A percentile compares a stretch with the other conserved stretches of the same genome.
These are phyloP conservation scores for Teunomyces cretensis DNA, from an alignment of 805 yeast genomes.

Conservation along the genomic window DNA sequence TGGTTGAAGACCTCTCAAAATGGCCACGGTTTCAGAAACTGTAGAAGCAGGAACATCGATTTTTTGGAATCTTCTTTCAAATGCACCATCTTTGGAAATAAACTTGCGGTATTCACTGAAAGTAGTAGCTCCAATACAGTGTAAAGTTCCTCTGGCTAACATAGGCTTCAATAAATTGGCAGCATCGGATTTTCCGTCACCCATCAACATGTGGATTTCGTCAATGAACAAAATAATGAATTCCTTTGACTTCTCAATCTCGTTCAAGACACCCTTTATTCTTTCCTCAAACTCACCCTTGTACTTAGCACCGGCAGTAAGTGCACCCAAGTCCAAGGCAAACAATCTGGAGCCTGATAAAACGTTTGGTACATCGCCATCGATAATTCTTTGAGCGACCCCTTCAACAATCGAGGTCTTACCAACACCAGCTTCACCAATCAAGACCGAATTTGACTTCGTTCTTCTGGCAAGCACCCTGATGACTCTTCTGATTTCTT, in stretches of 20 bases:
- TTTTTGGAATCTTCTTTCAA: conserved; percentile 97
- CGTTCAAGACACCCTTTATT: conserved; percentile 92
- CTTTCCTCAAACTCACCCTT: conserved; percentile 99
- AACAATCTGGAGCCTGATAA: conserved; percentile 77
- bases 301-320: conserved; percentile 98
- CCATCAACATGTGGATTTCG: conserved; percentile 99
- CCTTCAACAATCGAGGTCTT: conserved; percentile 98
- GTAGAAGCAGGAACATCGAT: conserved; percentile 96
- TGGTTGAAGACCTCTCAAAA: conserved; percentile 92
- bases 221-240: conserved; percentile 91
- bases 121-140: conserved; percentile 98
- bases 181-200: conserved; percentile 96
- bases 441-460: conserved; percentile 92
- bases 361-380: conserved; percentile 91
- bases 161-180: conserved; percentile 97
- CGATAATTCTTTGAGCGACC: conserved; percentile 95
- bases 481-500: conserved; percentile 93
- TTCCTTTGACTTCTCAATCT: conserved; percentile 82
- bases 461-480: conserved; percentile 96
- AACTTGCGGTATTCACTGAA: conserved; percentile 90
- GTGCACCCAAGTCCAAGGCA: conserved; percentile 91
- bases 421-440: conserved; percentile 99
- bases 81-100: conserved; percentile 96
- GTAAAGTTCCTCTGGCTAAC: conserved; percentile 92
- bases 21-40: conserved; percentile 89